Conservation (phyloP, 352 stramenopile species). For the Pythium inflatum region DNA sequence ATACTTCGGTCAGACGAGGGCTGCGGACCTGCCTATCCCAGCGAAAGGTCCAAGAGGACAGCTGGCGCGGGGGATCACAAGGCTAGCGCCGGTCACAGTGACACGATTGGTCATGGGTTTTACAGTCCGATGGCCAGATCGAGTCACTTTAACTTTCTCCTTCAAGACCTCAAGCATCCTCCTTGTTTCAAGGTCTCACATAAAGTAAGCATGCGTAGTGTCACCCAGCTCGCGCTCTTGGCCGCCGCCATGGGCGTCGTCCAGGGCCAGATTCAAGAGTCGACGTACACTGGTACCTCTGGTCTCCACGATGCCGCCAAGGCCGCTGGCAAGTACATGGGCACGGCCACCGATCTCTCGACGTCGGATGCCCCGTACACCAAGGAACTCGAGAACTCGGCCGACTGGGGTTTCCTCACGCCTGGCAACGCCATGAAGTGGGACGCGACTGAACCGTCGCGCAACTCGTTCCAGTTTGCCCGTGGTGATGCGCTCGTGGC, state of each 20-base stretch:
- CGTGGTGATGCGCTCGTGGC: background rate
- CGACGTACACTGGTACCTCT: background rate
- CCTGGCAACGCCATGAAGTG: conserved; percentile 3
- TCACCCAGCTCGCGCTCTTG: background rate
- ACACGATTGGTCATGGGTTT: no score
- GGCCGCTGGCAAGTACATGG: conserved; percentile 4
- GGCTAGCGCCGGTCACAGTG: no score
- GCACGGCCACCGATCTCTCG: background rate
- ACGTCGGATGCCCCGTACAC: background rate
- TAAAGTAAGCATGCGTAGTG: no score
- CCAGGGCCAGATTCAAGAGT: background rate
- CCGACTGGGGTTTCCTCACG: conserved; percentile 1
- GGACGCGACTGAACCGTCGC: background rate
- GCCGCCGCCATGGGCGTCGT: background rate
- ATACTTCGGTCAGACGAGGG: no score
- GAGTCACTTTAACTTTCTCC: no score
- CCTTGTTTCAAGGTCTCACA: no score
- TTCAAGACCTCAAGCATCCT: no score
- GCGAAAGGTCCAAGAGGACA: no score
- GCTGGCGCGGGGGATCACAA: no score
- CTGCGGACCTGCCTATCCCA: no score
- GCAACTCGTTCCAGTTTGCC: background rate
- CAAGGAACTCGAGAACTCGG: background rate
- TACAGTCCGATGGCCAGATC: no score
- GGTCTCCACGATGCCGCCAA: background rate